Evolutionary conservation across 2,329 filamentous ascomycete species (phyloP), one percentile per base, ranked within the genome.

Genomic region (Thielaviopsis ethacetica): DNA sequence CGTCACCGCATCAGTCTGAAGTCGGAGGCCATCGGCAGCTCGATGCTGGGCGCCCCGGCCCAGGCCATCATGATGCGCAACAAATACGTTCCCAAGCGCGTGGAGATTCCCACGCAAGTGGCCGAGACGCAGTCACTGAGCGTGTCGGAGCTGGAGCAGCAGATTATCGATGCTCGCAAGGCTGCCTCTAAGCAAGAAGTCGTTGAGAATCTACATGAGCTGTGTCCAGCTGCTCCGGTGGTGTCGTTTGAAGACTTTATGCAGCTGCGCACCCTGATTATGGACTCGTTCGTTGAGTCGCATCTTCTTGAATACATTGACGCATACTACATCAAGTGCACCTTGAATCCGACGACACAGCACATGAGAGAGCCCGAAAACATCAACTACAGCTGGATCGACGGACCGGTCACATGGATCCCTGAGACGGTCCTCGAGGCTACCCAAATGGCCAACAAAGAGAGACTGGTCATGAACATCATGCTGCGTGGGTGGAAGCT

Each of bases 401-500:
- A 64, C 19, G 64, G 68, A 15, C 68, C 69, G 44, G 65, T 63
- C n/a, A 68, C 70, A 1, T 80, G 78, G 78, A 62, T 67, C 1
- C 72, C 75, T 1, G 63, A 70, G 15, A 59, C 53, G 3, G 13
- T 59, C 9, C 30, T 56, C 1, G 24, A 50, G 9, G 38, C 12
- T 9, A 19, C 24, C 2, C 4, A 50, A 19, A 52, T 64, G 41
- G 63, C 64, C 15, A 63, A 64, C 3, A 82, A 81, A 65, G 66
- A 72, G 47, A 69, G 63, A 27, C 64, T 74, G 12, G 73, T 69
- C 0, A 62, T 74, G 17, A 68, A 67, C 59, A 67, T 82, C 57
- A 69, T 82, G 69, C 70, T 71, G 13, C 67, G 72, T 24, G 73
- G 71, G 60, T 82, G 79, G 79, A 71, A 69, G 2, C 62, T 82